Percentiles rank a stretch among this genome's conserved stretches.
These are phyloP conservation scores for Diaporthe capsici DNA, from an alignment of 2,329 filamentous ascomycete species.

Conservation along the genomic window DNA sequence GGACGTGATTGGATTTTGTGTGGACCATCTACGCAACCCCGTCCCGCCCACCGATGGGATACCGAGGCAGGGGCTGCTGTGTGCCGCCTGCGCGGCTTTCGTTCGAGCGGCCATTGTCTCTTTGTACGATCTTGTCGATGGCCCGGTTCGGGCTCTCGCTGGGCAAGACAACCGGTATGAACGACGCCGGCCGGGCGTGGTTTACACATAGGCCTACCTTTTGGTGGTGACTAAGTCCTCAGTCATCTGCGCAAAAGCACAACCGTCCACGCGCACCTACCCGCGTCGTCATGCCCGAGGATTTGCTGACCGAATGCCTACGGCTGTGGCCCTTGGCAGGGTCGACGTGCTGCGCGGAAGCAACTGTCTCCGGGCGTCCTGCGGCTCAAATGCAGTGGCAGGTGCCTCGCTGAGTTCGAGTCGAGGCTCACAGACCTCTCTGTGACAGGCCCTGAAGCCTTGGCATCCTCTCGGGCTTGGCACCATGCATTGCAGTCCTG, in stretches of 20 bases:
- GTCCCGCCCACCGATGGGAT: constrained; percentile 7
- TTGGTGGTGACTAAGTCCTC: constrained; percentile 4
- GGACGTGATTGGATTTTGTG: background rate
- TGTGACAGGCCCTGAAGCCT: constrained; percentile 24
- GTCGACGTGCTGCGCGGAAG: constrained; percentile 36
- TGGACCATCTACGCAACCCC: background rate
- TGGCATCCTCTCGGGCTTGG: constrained; percentile 7
- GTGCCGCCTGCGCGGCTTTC: background rate
- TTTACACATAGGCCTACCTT: background rate
- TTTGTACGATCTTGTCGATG: background rate
- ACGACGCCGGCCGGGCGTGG: background rate
- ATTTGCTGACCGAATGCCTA: constrained; percentile 43
- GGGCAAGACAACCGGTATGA: background rate
- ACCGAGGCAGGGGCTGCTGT: background rate
- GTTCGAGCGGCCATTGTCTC: background rate
- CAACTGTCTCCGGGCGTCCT: constrained; percentile 26
- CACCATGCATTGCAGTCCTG: constrained; percentile 37
- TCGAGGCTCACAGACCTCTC: constrained; percentile 19
- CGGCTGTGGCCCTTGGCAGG: constrained; percentile 24
- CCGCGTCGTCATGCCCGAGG: constrained; percentile 29
- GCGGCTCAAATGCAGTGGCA: constrained; percentile 26
- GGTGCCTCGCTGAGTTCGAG: background rate
- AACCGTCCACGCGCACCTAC: background rate
- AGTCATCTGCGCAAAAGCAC: background rate
- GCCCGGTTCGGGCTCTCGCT: constrained; percentile 6